phyloP scores from a whole-genome alignment of 2,329 filamentous ascomycete species.

The Aspergillus sojae region DNA sequence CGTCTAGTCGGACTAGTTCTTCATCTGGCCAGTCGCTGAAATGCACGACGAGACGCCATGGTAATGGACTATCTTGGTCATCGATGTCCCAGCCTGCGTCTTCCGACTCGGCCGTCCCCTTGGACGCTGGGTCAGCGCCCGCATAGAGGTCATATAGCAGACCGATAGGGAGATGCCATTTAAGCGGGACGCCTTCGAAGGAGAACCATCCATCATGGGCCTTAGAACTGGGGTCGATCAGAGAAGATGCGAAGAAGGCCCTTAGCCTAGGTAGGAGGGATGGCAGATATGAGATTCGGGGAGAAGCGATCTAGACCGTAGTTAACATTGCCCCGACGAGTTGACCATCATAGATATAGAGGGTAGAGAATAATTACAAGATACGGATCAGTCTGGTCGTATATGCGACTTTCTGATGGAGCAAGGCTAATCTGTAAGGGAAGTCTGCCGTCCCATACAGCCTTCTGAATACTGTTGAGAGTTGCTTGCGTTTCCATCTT shows the following conservation, averaged over 20 bases:
- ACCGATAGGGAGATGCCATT: constrained; percentile 72
- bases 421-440: constrained; percentile 63
- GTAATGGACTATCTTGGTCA: constrained; percentile 41
- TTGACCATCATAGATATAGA: background rate
- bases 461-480: constrained; percentile 42
- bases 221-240: constrained; percentile 60
- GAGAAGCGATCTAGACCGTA: constrained; percentile 57
- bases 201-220: constrained; percentile 64
- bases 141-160: constrained; percentile 71
- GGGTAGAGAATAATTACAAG: constrained; percentile 48
- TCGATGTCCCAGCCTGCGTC: constrained; percentile 21
- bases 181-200: constrained; percentile 68
- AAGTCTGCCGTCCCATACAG: constrained; percentile 62
- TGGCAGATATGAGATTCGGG: constrained; percentile 69
- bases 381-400: constrained; percentile 63
- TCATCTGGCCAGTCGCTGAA: constrained; percentile 62
- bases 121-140: constrained; percentile 52
- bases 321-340: background rate
- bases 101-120: constrained; percentile 18
- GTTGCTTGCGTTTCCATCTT: constrained; percentile 31
- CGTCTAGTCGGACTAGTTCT: constrained; percentile 61
- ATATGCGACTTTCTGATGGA: constrained; percentile 62
- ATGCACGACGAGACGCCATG: constrained; percentile 67
- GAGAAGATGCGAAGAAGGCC: constrained; percentile 60
- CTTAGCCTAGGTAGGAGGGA: constrained; percentile 65